Conservation (phyloP, 257 asterid genomes). For the Solanum pinnatisectum region DNA sequence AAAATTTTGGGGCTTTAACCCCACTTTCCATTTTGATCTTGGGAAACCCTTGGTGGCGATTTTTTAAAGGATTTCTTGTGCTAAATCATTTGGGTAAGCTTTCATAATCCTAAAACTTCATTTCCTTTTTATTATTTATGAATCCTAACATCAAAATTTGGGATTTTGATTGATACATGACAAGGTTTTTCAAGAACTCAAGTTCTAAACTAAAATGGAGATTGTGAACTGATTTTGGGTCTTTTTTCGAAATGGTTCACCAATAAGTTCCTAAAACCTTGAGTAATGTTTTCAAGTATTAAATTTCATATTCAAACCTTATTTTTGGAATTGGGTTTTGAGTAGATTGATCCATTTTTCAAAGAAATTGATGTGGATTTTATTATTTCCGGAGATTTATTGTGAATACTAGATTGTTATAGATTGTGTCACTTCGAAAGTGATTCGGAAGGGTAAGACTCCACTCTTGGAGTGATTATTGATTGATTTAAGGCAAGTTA, state of each 20-base stretch:
- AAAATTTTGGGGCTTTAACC: neutral
- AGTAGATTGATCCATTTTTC: neutral
- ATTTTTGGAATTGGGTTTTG: too few species aligned
- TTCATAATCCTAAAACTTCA: neutral
- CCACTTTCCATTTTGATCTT: neutral
- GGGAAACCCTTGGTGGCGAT: neutral
- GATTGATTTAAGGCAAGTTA: too few species aligned
- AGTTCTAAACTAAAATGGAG: neutral
- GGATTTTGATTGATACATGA: neutral
- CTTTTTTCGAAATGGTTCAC: neutral
- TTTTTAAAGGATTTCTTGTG: neutral
- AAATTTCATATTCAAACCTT: too few species aligned
- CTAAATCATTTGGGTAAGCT: neutral
- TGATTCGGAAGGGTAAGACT: neutral
- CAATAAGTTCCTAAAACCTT: neutral
- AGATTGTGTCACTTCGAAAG: too few species aligned
- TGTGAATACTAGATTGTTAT: neutral
- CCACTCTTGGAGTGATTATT: neutral
- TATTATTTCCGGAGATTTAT: neutral
- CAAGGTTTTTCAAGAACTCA: neutral
- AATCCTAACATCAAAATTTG: neutral
- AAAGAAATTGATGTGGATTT: neutral
- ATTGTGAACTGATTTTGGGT: neutral
- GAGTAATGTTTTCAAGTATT: neutral
- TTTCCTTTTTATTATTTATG: neutral